Conservation (phyloP, 192 early-diverging fungal genomes). For the Backusella circina region DNA sequence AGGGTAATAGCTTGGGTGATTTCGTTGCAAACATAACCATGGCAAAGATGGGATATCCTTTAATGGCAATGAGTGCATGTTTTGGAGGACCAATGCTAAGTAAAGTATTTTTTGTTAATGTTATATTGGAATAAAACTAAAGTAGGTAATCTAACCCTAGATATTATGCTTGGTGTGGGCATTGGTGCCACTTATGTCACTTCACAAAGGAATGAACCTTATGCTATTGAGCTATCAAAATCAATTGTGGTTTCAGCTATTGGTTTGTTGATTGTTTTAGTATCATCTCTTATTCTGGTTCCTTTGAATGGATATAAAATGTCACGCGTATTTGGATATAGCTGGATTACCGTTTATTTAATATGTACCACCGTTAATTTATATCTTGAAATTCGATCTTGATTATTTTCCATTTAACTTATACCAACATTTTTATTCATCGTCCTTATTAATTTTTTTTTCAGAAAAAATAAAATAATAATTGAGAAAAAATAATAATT, state of each 20-base stretch:
- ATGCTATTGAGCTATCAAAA: slow-evolving; percentile 57
- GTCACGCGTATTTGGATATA: slow-evolving; percentile 54
- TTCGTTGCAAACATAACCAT: slow-evolving; percentile 91
- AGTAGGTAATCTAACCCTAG: slow-evolving; percentile 31
- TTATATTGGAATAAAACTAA: not conserved
- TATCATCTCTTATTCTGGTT: slow-evolving; percentile 55
- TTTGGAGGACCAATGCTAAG: slow-evolving; percentile 92
- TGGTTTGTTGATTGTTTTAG: slow-evolving; percentile 60
- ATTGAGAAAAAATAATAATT: no score
- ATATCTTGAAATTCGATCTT: slow-evolving; percentile 42
- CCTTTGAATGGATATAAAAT: slow-evolving; percentile 63
- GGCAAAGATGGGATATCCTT: slow-evolving; percentile 85
- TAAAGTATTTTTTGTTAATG: slow-evolving; percentile 29
- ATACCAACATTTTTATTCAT: not conserved
- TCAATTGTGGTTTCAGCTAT: slow-evolving; percentile 67
- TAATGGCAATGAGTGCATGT: slow-evolving; percentile 94
- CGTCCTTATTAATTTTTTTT: not conserved
- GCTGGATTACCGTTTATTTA: slow-evolving; percentile 54
- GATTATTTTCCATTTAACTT: not conserved
- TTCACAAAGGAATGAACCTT: slow-evolving; percentile 41
- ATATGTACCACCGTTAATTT: slow-evolving; percentile 61
- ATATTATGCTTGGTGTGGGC: slow-evolving; percentile 83
- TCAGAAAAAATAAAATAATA: no score
- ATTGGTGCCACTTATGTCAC: slow-evolving; percentile 66
- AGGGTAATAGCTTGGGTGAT: slow-evolving; percentile 83